Evolutionary conservation across 2,329 filamentous ascomycete species (phyloP).

Genomic region (Penicillium hordei): DNA sequence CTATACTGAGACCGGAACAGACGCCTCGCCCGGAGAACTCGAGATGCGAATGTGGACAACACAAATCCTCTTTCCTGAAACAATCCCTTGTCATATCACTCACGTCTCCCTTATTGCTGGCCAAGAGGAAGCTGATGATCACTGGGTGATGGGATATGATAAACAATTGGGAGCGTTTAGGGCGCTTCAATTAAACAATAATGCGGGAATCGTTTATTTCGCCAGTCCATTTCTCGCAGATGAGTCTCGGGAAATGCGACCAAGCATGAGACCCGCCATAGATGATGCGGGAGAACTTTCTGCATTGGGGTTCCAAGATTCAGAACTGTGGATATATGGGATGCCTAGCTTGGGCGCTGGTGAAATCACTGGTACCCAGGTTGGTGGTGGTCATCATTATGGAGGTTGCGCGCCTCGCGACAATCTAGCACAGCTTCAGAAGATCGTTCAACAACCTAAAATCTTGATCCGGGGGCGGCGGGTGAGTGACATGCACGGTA

Average conservation of each 20-base stretch:
- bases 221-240: constrained; percentile 59
- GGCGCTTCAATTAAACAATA: constrained; percentile 72
- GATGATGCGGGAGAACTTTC: constrained; percentile 70
- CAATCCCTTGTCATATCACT: constrained; percentile 66
- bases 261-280: constrained; percentile 67
- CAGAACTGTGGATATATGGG: constrained; percentile 76
- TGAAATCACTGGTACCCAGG: constrained; percentile 8
- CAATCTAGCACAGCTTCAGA: constrained; percentile 34
- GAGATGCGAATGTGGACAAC: constrained; percentile 80
- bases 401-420: constrained; percentile 19
- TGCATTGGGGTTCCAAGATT: constrained; percentile 69
- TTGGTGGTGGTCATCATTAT: constrained; percentile 21
- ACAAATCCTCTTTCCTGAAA: constrained; percentile 79
- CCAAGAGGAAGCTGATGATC: constrained; percentile 58
- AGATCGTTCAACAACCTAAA: constrained; percentile 54
- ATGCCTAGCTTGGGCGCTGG: constrained; percentile 56
- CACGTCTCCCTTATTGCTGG: constrained; percentile 67
- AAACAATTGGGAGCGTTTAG: constrained; percentile 74
- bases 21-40: constrained; percentile 55
- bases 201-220: constrained; percentile 77
- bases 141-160: constrained; percentile 78
- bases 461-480: constrained; percentile 68
- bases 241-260: constrained; percentile 59
- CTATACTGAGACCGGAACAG: constrained; percentile 60
- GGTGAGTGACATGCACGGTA: constrained; percentile 63